Conservation (phyloP, 371 early-diverging fungal genomes). For the Mortierella sp. region DNA sequence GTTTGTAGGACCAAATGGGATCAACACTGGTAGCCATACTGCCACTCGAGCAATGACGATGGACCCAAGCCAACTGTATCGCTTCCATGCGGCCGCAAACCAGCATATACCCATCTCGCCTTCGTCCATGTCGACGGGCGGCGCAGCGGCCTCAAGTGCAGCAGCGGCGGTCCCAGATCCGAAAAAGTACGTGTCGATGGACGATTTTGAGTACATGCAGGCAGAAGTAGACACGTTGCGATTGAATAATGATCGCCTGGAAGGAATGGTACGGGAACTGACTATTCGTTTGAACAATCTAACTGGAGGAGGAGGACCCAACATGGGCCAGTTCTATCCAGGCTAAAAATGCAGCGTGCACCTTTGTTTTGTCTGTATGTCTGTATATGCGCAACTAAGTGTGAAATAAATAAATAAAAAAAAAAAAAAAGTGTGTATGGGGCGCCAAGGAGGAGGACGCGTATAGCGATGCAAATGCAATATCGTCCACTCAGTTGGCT, state of each 20-base stretch:
- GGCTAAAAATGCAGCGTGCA: constrained; percentile 10
- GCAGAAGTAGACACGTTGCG: constrained; percentile 48
- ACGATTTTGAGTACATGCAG: constrained; percentile 54
- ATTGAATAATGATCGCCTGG: constrained; percentile 46
- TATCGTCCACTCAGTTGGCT: too few relatives aligned
- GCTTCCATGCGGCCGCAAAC: constrained; percentile 37
- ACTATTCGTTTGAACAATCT: constrained; percentile 32
- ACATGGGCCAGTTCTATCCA: constrained; percentile 26
- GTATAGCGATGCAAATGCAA: too few relatives aligned
- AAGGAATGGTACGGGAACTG: constrained; percentile 40
- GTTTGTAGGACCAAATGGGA: constrained; percentile 22
- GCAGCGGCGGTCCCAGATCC: constrained; percentile 9
- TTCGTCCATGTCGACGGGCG: constrained; percentile 11
- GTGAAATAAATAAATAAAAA: too few relatives aligned
- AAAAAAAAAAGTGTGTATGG: too few relatives aligned
- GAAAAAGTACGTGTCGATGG: constrained; percentile 43
- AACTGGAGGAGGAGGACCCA: too few relatives aligned
- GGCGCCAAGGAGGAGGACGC: too few relatives aligned
- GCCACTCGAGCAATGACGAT: constrained; percentile 35
- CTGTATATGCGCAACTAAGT: too few relatives aligned
- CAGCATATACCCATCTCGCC: constrained; percentile 51
- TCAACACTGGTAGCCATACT: constrained; percentile 20
- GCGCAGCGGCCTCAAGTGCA: constrained; percentile 3
- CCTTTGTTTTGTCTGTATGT: too few relatives aligned
- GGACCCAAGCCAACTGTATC: constrained; percentile 46